Percentiles rank a stretch among this genome's conserved stretches.
phyloP scores from a whole-genome alignment of 1,139 yeast genomes.

The Pichia sp. region DNA sequence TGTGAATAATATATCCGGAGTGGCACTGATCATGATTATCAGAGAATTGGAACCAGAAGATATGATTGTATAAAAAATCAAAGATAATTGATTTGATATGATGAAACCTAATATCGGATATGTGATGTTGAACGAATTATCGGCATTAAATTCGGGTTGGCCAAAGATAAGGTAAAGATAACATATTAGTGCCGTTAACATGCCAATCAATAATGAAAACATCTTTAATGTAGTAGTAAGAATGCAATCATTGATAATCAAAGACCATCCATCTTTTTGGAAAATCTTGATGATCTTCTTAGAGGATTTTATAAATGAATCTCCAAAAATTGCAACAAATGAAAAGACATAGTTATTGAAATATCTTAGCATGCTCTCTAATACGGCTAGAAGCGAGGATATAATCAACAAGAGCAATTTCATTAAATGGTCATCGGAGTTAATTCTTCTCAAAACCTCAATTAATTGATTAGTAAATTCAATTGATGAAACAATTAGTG shows the following conservation, averaged over 20 bases:
- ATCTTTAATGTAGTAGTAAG: neutral
- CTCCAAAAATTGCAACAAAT: constrained; percentile 79
- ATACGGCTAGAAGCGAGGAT: constrained; percentile 19
- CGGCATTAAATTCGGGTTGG: neutral
- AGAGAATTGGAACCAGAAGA: neutral
- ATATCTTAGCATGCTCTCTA: constrained; percentile 37
- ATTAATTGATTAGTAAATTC: constrained; percentile 35
- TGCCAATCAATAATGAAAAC: neutral
- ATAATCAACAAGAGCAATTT: constrained; percentile 54
- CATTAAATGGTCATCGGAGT: constrained; percentile 73
- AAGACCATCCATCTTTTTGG: constrained; percentile 63
- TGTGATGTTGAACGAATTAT: neutral
- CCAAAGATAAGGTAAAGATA: neutral
- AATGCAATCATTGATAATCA: constrained; percentile 1
- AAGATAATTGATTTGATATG: neutral
- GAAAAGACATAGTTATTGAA: constrained; percentile 87
- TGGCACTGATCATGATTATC: neutral
- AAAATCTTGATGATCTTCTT: constrained; percentile 70
- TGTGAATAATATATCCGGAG: neutral
- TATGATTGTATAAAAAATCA: neutral
- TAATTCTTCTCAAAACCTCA: constrained; percentile 55
- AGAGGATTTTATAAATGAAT: constrained; percentile 63
- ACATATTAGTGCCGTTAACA: neutral
- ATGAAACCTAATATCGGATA: constrained; percentile 1
- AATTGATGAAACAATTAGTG: constrained; percentile 67